Percentiles rank a stretch among this genome's conserved stretches.
Conservation (phyloP, 1,284 basidiomycete species). For the Apiotrichum gamsii region DNA sequence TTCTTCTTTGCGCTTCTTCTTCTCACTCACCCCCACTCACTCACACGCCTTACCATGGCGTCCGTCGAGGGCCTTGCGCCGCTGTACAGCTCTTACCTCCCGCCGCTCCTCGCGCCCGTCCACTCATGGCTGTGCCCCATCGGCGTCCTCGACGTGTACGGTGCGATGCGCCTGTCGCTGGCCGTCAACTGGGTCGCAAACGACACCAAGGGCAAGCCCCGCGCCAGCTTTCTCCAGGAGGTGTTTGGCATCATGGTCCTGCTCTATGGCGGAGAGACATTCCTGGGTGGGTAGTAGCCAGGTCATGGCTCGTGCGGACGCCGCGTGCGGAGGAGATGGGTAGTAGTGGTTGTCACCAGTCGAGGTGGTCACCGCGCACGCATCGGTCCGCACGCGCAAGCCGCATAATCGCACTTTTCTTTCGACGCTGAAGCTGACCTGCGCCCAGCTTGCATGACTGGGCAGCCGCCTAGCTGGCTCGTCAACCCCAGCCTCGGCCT, state of each 20-base stretch:
- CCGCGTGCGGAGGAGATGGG: not conserved
- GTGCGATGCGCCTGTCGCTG: slow-evolving; percentile 37
- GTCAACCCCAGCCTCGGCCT: slow-evolving; percentile 36
- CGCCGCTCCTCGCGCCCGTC: slow-evolving; percentile 24
- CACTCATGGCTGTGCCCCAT: slow-evolving; percentile 35
- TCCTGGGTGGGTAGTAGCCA: slow-evolving; percentile 36
- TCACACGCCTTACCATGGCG: not conserved
- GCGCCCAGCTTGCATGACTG: slow-evolving; percentile 37
- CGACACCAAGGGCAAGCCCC: slow-evolving; percentile 9
- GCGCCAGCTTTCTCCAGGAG: slow-evolving; percentile 37
- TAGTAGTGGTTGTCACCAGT: not conserved
- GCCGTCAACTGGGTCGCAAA: slow-evolving; percentile 41
- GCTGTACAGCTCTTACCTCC: slow-evolving; percentile 14
- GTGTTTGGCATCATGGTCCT: slow-evolving; percentile 39
- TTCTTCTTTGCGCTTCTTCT: too few species aligned
- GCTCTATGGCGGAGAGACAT: slow-evolving; percentile 47
- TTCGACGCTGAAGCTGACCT: too few species aligned
- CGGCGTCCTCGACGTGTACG: slow-evolving; percentile 38
- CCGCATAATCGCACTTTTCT: too few species aligned
- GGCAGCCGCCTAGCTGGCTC: slow-evolving; percentile 42
- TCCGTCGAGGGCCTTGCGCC: slow-evolving; percentile 9
- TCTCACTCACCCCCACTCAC: too few species aligned
- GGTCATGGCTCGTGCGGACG: too few species aligned
- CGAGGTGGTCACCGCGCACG: not conserved
- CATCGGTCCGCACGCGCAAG: too few species aligned